Percentiles rank a stretch among this genome's conserved stretches.
Conservation (phyloP, 202 grass and related monocot species). For the Carex arenaria region DNA sequence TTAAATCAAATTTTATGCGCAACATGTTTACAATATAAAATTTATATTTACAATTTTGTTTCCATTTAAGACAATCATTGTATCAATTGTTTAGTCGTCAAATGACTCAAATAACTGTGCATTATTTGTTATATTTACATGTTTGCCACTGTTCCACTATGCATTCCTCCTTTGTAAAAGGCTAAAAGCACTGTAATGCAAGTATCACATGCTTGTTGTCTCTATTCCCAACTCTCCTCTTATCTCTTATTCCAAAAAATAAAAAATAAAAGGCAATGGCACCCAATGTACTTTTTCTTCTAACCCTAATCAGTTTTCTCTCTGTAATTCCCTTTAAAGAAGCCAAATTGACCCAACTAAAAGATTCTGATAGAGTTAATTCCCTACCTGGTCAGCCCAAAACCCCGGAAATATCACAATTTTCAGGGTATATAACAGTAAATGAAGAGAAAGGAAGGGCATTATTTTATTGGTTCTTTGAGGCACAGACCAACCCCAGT, state of each 20-base stretch:
- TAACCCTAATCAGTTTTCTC: conserved; percentile 12
- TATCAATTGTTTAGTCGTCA: background rate
- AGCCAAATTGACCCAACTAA: conserved; percentile 19
- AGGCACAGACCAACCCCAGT: conserved; percentile 46
- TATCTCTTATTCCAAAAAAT: background rate
- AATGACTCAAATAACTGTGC: background rate
- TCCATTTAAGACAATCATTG: no score
- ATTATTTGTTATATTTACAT: background rate
- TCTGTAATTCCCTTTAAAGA: conserved; percentile 10
- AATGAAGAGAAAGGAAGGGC: conserved; percentile 55
- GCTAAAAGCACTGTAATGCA: background rate
- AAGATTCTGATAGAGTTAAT: conserved; percentile 52
- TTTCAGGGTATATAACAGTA: conserved; percentile 62
- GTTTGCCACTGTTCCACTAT: background rate
- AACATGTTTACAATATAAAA: no score
- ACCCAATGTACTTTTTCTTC: conserved; percentile 3
- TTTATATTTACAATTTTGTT: no score
- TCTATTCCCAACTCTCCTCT: background rate
- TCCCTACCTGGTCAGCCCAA: conserved; percentile 57
- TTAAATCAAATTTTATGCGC: no score
- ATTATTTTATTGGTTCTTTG: conserved; percentile 97
- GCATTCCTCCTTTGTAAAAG: background rate
- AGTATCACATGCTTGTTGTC: conserved; percentile 11
- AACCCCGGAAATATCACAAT: conserved; percentile 62
- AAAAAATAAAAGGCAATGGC: background rate